phyloP scores from a whole-genome alignment of 331 rosid species.

The Erythrophleum ivorense region DNA sequence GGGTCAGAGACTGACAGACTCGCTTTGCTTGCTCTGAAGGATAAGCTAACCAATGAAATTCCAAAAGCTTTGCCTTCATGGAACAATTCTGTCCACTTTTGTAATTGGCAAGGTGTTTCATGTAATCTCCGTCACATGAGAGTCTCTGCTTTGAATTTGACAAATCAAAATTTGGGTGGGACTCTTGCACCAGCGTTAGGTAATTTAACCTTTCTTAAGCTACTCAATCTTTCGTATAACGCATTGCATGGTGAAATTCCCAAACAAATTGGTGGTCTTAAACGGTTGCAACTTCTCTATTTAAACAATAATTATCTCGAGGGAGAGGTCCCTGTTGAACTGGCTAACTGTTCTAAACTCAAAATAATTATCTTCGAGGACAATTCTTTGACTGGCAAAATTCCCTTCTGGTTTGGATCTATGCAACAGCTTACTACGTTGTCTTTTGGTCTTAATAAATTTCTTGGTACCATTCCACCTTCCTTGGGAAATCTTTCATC shows the following conservation, averaged over 20 bases:
- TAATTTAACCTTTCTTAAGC: constrained; percentile 49
- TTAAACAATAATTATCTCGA: constrained; percentile 21
- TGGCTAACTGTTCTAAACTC: constrained; percentile 35
- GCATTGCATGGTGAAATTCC: no score
- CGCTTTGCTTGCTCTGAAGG: no score
- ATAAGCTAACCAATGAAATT: no score
- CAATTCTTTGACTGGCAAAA: background rate
- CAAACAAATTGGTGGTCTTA: no score
- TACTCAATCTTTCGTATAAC: no score
- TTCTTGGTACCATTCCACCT: constrained; percentile 45
- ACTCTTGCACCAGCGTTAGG: constrained; percentile 34
- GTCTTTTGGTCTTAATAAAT: background rate
- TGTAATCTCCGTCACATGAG: background rate
- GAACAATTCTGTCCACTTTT: no score
- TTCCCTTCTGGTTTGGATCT: background rate
- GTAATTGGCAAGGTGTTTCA: no score
- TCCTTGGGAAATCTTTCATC: constrained; percentile 49
- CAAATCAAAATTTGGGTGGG: constrained; percentile 27
- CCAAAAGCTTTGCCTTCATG: no score
- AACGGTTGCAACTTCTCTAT: background rate
- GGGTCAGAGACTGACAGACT: no score
- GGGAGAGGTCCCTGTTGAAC: constrained; percentile 41
- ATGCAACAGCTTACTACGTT: constrained; percentile 13
- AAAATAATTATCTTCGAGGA: background rate
- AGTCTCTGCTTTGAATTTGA: constrained; percentile 36